These are phyloP conservation scores for Aeschynomene evenia DNA, from an alignment of 306 rosid species.

Conservation along the genomic window DNA sequence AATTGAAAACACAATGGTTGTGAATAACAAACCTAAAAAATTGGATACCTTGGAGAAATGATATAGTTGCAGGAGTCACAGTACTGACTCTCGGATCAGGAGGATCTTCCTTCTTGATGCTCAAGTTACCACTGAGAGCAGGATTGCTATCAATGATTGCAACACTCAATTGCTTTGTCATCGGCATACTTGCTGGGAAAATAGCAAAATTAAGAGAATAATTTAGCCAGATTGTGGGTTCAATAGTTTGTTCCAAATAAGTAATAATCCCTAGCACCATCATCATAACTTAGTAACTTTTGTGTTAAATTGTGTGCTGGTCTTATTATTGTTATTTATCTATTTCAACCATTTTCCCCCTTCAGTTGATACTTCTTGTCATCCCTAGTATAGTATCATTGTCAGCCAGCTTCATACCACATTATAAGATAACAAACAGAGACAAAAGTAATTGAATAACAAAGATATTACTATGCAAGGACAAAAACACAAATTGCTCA, in stretches of 20 bases:
- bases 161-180: conserved; percentile 86
- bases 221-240: conserved; percentile 6
- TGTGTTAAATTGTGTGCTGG: not conserved
- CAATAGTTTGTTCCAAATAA: not conserved
- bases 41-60: conserved; percentile 75
- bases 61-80: conserved; percentile 83
- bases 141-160: conserved; percentile 98
- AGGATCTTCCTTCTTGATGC: conserved; percentile 67
- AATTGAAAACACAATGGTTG: not conserved
- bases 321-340: not conserved
- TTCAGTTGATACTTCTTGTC: too few species aligned
- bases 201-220: conserved; percentile 19
- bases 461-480: too few species aligned
- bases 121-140: conserved; percentile 48
- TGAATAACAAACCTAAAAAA: conserved; percentile 17
- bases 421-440: too few species aligned
- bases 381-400: too few species aligned
- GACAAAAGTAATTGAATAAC: too few species aligned
- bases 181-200: conserved; percentile 75
- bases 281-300: conserved; percentile 16
- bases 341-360: not conserved
- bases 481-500: too few species aligned
- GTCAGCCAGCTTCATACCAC: too few species aligned
- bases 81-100: conserved; percentile 98
- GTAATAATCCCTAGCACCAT: conserved; percentile 1